Evolutionary conservation across 352 stramenopile genomes (phyloP).

Genomic region (Phytophthora tubulina): DNA sequence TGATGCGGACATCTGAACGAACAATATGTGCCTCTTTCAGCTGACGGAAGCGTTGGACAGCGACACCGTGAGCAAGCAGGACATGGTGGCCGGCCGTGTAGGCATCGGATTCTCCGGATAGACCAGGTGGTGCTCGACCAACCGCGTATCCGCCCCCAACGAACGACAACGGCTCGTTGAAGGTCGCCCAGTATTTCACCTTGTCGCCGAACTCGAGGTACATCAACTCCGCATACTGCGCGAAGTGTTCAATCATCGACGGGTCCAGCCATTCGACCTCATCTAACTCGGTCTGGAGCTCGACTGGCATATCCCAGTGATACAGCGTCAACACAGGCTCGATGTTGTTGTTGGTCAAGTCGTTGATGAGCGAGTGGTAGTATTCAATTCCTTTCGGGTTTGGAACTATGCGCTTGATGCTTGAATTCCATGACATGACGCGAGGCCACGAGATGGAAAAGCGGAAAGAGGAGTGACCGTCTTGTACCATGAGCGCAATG

Average conservation of each 20-base stretch:
- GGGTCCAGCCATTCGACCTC: slow-evolving; percentile 9
- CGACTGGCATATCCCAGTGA: slow-evolving; percentile 34
- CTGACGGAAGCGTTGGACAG: slow-evolving; percentile 84
- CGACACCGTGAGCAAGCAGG: slow-evolving; percentile 88
- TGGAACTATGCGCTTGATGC: background rate
- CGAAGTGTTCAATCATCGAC: slow-evolving; percentile 71
- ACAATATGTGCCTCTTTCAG: slow-evolving; percentile 60
- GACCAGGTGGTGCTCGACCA: slow-evolving; percentile 16
- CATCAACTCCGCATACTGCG: slow-evolving; percentile 89
- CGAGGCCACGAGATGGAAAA: background rate
- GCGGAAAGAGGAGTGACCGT: background rate
- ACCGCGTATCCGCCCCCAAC: slow-evolving; percentile 86
- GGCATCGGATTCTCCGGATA: slow-evolving; percentile 18
- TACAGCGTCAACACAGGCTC: slow-evolving; percentile 9
- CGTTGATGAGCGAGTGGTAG: background rate
- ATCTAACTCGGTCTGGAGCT: slow-evolving; percentile 47
- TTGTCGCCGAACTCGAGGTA: slow-evolving; percentile 92
- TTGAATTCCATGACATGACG: background rate
- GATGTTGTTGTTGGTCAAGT: background rate
- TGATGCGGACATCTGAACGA: slow-evolving; percentile 78
- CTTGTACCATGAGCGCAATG: background rate
- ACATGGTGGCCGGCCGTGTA: slow-evolving; percentile 86
- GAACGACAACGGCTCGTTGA: slow-evolving; percentile 94
- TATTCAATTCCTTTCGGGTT: background rate
- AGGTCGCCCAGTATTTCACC: slow-evolving; percentile 94